phyloP scores from a whole-genome alignment of 2,329 filamentous ascomycete species.

The Alternaria alternata region DNA sequence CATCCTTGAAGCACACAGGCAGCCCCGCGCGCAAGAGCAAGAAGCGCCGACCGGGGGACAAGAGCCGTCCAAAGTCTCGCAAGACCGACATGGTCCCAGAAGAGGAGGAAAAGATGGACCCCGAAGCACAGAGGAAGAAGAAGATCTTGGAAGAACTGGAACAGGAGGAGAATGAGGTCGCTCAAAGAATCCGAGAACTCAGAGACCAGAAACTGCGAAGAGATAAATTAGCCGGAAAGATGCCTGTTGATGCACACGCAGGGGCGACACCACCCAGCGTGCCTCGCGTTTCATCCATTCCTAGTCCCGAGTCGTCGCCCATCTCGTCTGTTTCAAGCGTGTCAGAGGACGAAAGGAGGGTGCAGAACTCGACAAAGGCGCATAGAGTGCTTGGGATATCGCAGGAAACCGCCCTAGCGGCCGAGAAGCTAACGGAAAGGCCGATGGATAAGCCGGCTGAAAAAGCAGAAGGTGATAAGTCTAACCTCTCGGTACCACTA shows the following conservation, averaged over 20 bases:
- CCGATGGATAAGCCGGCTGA: slow-evolving; percentile 7
- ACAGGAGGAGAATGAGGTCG: slow-evolving; percentile 63
- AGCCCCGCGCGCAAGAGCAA: slow-evolving; percentile 46
- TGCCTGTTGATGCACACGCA: slow-evolving; percentile 49
- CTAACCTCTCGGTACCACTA: slow-evolving; percentile 18
- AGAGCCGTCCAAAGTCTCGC: slow-evolving; percentile 36
- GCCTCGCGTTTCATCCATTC: slow-evolving; percentile 44
- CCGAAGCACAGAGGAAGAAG: slow-evolving; percentile 34
- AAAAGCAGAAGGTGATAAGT: slow-evolving; percentile 7
- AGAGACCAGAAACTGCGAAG: slow-evolving; percentile 65
- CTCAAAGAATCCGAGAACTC: slow-evolving; percentile 65
- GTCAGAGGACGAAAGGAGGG: slow-evolving; percentile 34
- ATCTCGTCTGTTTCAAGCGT: slow-evolving; percentile 45
- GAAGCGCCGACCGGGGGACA: slow-evolving; percentile 33
- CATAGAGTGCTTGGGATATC: slow-evolving; percentile 53
- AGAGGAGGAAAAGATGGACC: slow-evolving; percentile 37
- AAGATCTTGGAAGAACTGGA: slow-evolving; percentile 46
- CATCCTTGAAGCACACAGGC: slow-evolving; percentile 44
- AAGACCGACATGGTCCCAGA: slow-evolving; percentile 38
- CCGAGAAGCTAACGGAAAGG: slow-evolving; percentile 21
- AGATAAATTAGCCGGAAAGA: slow-evolving; percentile 52
- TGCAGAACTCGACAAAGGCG: slow-evolving; percentile 49
- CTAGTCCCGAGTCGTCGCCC: slow-evolving; percentile 41
- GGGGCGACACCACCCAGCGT: slow-evolving; percentile 49
- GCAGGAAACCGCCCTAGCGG: slow-evolving; percentile 23